Evolutionary conservation across 306 rosid genomes (phyloP).

Genomic region (Comarum palustre): DNA sequence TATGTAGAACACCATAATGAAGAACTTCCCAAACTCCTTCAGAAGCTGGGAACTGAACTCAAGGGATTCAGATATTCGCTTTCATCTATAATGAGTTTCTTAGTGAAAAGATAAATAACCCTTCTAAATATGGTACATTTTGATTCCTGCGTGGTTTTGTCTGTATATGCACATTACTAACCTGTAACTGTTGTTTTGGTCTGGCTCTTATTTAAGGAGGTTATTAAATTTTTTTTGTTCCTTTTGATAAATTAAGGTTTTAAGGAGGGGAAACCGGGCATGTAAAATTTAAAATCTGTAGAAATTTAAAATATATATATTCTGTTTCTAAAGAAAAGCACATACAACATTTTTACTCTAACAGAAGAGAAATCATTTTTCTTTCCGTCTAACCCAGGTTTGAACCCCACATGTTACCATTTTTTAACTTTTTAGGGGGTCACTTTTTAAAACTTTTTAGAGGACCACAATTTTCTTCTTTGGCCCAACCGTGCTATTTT

Average conservation of each 20-base stretch:
- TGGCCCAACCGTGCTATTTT: no score
- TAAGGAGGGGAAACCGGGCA: slow-evolving; percentile 13
- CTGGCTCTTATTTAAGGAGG: background rate
- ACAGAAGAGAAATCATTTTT: no score
- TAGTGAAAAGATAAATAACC: slow-evolving; percentile 15
- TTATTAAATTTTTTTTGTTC: background rate
- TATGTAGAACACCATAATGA: slow-evolving; percentile 10
- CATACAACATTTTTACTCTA: no score
- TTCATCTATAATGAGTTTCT: background rate
- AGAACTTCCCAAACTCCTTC: slow-evolving; percentile 20
- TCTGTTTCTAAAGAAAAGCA: no score
- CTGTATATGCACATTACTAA: background rate
- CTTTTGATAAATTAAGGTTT: slow-evolving; percentile 12
- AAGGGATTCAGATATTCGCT: slow-evolving; percentile 29
- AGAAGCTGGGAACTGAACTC: slow-evolving; percentile 11
- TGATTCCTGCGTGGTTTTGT: background rate
- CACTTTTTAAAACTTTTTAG: no score
- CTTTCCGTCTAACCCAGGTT: no score
- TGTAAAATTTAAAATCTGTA: no score
- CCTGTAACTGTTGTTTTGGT: background rate
- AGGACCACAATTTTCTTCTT: no score
- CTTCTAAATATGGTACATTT: slow-evolving; percentile 25
- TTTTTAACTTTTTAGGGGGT: no score
- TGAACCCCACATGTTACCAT: no score
- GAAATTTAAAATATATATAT: no score